Conservation (phyloP, 2,329 filamentous ascomycete species). For the Botrytis squamosa region DNA sequence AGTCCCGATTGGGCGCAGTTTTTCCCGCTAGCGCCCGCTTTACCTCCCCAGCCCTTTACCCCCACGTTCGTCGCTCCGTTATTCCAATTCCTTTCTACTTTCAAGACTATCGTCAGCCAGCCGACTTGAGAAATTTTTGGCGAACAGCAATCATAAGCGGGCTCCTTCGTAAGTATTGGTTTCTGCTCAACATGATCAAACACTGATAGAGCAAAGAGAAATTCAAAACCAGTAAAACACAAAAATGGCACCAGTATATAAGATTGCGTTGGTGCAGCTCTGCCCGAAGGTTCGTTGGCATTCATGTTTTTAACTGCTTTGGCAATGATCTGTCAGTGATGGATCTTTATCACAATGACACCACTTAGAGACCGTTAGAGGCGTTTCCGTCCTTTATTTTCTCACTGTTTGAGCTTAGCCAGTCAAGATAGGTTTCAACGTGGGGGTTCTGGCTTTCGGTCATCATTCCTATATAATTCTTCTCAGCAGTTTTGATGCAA, state of each 20-base stretch:
- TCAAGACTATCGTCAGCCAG: background rate
- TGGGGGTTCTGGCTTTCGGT: background rate
- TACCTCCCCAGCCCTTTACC: too few species aligned
- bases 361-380: background rate
- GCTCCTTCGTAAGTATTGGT: background rate
- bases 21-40: constrained; percentile 3
- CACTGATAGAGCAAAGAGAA: background rate
- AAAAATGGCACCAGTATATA: constrained; percentile 15
- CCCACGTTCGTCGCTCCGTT: background rate
- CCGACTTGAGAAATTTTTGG: background rate
- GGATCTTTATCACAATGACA: background rate
- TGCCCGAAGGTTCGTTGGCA: constrained; percentile 13
- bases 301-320: background rate
- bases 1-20: background rate
- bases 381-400: background rate
- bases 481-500: background rate
- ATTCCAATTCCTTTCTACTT: background rate
- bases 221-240: background rate
- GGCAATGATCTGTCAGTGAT: background rate
- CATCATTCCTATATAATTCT: background rate
- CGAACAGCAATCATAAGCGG: too few species aligned
- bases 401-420: background rate
- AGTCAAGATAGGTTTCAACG: background rate
- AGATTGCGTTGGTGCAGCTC: constrained; percentile 21
- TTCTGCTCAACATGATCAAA: too few species aligned